phyloP scores from a whole-genome alignment of 208 protist genomes.

The Acanthamoeba lenticulata region DNA sequence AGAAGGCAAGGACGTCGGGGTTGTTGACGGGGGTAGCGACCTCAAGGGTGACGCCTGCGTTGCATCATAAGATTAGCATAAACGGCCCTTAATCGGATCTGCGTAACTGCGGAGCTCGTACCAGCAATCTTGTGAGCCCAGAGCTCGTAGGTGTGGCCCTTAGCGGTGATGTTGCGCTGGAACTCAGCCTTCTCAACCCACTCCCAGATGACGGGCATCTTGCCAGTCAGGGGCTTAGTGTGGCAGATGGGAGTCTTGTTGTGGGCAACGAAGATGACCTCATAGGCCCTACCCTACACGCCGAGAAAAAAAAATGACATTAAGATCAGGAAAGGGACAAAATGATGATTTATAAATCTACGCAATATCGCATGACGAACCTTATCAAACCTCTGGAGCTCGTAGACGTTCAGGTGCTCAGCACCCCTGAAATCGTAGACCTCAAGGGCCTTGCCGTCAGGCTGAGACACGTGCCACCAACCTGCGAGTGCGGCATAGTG shows the following conservation, averaged over 20 bases:
- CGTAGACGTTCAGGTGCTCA: constrained; percentile 18
- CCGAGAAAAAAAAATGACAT: background rate
- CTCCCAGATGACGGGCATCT: background rate
- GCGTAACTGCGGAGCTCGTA: background rate
- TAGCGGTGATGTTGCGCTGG: background rate
- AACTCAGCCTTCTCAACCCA: constrained; percentile 12
- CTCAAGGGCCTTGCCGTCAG: constrained; percentile 8
- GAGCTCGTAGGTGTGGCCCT: background rate
- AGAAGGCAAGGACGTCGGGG: background rate
- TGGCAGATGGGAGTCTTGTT: background rate
- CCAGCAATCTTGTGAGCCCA: background rate
- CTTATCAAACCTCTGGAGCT: constrained; percentile 30
- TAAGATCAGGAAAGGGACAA: background rate
- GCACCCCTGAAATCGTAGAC: background rate
- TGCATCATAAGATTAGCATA: background rate
- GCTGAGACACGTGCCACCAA: background rate
- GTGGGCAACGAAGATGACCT: background rate
- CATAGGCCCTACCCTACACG: background rate
- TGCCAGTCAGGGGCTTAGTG: background rate
- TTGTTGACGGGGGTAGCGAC: background rate
- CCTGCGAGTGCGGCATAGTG: background rate
- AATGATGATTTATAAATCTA: too few species aligned
- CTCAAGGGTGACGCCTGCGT: background rate
- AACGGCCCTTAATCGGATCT: background rate
- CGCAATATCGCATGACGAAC: background rate